Evolutionary conservation across 208 protist species (phyloP), one percentile per base, ranked within the genome.

Genomic region (Acanthamoeba lenticulata): DNA sequence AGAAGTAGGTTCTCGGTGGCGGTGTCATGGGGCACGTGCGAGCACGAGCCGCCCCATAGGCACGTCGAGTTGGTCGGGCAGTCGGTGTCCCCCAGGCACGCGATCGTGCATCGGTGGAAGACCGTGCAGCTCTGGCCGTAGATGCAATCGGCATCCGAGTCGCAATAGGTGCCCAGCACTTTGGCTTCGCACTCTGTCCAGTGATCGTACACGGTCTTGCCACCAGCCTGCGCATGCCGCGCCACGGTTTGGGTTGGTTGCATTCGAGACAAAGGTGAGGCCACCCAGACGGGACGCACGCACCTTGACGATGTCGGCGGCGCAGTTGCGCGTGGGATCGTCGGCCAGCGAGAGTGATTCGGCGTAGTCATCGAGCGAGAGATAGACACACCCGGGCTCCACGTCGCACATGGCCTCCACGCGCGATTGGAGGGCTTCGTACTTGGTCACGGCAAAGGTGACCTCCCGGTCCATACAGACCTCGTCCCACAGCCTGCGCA

Each of bases 271-370:
- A 42, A 40, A 32, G n/a, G n/a, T n/a, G n/a, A n/a, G n/a, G n/a
- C n/a, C n/a, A n/a, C n/a, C n/a, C n/a, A n/a, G n/a, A 44, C 0
- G 36, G 24, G 36, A 6, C 42, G 45, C 4, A 34, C 6, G 42
- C 36, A 86, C 77, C 0, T 52, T 27, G 45, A 86, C 32, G 15
- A 86, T 1, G 13, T 19, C 40, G 29, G 77, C 77, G 11, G 77
- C 77, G 44, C 77, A 86, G 77, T 57, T 86, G 40, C 44, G 44
- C 15, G 77, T 57, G 5, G 77, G 77, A n/a, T 86, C 77, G 45
- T 86, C 44, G 0, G 49, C 44, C 42, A 40, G 36, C 0, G 4
- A 15, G 42, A 42, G n/a, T 0, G 77, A 36, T 15, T 19, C 40
- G 1, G 77, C 77, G 29, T 86, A 57, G 44, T 86, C 77, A 17